Evolutionary conservation across 768 basidiomycete species (phyloP), one percentile per base, ranked within the genome.

Genomic region (Mycena floridula): DNA sequence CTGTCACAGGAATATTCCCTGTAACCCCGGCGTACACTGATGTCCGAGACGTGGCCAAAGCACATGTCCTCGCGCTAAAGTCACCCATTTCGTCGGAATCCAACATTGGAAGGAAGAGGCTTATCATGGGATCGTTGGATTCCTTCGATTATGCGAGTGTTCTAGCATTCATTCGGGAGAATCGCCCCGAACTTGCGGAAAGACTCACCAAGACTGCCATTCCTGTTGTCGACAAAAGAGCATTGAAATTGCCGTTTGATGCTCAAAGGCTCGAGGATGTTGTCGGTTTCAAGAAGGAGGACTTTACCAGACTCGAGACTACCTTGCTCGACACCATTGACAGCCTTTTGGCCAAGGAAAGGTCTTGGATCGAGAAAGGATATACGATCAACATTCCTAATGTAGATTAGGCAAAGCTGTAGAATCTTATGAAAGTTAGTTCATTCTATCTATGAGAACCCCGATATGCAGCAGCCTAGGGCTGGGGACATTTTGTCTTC

Each of bases 51-150:
- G 16, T 44, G 21, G 49, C 50, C 43, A 43, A 37, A 11, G 43
- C 42, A n/a, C 50, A 51, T 35, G 48, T 51, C n/a, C n/a, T 22
- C 11, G 47, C 50, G 9, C 48, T n/a, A n/a, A n/a, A n/a, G n/a
- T n/a, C n/a, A n/a, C n/a, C n/a, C n/a, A n/a, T n/a, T n/a, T n/a
- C n/a, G n/a, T n/a, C n/a, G n/a, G n/a, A n/a, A n/a, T n/a, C n/a
- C n/a, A n/a, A n/a, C n/a, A n/a, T n/a, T n/a, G n/a, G n/a, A n/a
- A n/a, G n/a, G n/a, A n/a, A n/a, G n/a, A n/a, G n/a, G n/a, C n/a
- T n/a, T n/a, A n/a, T 51, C 3, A 37, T 51, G 21, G 36, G 22
- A 7, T 16, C 28, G 7, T 38, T 38, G 5, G 12, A 46, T 15
- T 12, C 15, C 9, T 8, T 46, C 13, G 44, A 40, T n/a, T 40